These are phyloP conservation scores for Blastobotrys capitulatus DNA, from an alignment of 1,139 yeast species.

Conservation along the genomic window DNA sequence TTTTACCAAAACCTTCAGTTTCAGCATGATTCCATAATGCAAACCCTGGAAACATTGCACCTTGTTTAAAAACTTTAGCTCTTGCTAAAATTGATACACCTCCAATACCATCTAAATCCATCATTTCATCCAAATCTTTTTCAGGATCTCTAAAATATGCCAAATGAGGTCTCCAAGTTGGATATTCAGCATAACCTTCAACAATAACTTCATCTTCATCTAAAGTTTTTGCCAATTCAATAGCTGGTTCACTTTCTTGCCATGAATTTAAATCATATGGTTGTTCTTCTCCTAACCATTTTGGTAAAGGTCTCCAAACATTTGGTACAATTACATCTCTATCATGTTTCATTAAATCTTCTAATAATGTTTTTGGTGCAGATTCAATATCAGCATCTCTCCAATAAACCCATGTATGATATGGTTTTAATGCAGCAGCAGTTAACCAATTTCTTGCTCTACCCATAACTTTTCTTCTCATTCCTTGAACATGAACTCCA, in stretches of 20 bases:
- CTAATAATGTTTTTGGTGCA: slow-evolving; percentile 54
- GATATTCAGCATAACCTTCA: slow-evolving; percentile 88
- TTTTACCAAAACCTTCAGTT: slow-evolving; percentile 88
- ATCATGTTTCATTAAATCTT: slow-evolving; percentile 61
- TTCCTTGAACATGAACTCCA: slow-evolving; percentile 71
- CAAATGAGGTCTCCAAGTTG: slow-evolving; percentile 88
- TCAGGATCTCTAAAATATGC: slow-evolving; percentile 82
- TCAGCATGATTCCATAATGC: slow-evolving; percentile 89
- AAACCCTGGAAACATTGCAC: slow-evolving; percentile 86
- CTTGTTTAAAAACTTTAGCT: slow-evolving; percentile 73
- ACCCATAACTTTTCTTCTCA: slow-evolving; percentile 67
- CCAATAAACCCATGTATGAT: slow-evolving; percentile 78
- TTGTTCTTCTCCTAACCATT: slow-evolving; percentile 83
- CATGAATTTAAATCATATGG: slow-evolving; percentile 89
- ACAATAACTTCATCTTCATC: slow-evolving; percentile 88
- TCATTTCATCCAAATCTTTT: slow-evolving; percentile 80
- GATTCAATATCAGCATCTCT: slow-evolving; percentile 68
- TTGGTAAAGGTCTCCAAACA: slow-evolving; percentile 90
- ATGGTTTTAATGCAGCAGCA: slow-evolving; percentile 57
- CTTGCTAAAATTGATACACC: slow-evolving; percentile 81
- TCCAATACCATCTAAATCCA: slow-evolving; percentile 88
- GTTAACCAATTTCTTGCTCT: slow-evolving; percentile 68
- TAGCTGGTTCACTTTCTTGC: slow-evolving; percentile 83
- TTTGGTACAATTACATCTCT: slow-evolving; percentile 75
- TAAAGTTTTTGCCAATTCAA: slow-evolving; percentile 67